Evolutionary conservation across 371 early-diverging fungal genomes (phyloP), one percentile per base, ranked within the genome.

Genomic region (Mortierella sp.): DNA sequence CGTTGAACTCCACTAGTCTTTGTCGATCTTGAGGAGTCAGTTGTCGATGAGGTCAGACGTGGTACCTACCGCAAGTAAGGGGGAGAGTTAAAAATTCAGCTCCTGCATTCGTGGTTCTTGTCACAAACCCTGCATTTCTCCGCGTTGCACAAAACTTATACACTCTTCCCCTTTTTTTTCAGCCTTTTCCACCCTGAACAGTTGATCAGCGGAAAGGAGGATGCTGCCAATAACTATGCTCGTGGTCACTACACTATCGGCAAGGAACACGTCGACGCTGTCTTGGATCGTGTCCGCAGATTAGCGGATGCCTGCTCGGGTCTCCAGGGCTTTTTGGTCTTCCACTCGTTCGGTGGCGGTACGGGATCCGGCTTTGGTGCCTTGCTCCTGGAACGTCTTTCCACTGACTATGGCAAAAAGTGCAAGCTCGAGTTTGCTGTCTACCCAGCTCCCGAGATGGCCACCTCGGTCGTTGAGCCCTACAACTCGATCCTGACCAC

Each of bases 181-280:
- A 93, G 95, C 79, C 87, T 99, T 56, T 99, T 96, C 92, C 99
- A 99, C 88, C 99, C 99, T 61, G 95, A 96, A 80, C 96, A 96
- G 89, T 87, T 99, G 80, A 97, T 99, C 85, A 92, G 93, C 67
- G 99, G 99, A 79, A 97, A 98, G 89, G 98, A 98, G 84, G 99
- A 98, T 85, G 99, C 99, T 38, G 99, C 98, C 81, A 98, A 99
- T 91, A 98, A 98, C 93, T 99, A 98, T 82, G 99, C 99, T 54
- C 94, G 98, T 90, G 99, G 99, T 80, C 98, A 99, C 89, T 99
- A 98, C 90, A 98, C 99, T 58, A 93, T 97, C 67, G 99, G 99
- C 64, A 98, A 98, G 90, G 98, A 97, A 82, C 92, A 98, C 54
- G 94, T 98, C 64, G 99, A 99, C 86, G 82, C 87, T 53, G 97